A percentile compares a stretch with the other conserved stretches of the same genome.
These are phyloP conservation scores for Claviceps purpurea DNA, from an alignment of 2,329 filamentous ascomycete species.

Conservation along the genomic window DNA sequence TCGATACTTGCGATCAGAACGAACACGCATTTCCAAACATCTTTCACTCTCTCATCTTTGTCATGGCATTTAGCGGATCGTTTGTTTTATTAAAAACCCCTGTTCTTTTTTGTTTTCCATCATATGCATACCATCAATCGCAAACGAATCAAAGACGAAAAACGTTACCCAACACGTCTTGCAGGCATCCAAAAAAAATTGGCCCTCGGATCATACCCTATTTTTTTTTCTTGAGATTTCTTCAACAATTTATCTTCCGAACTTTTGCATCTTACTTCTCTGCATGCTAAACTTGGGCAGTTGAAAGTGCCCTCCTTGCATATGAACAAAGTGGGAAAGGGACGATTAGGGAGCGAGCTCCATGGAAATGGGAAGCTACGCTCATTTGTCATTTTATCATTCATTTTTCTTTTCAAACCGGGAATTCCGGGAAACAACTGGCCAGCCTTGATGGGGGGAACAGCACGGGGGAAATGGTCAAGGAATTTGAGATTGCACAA, in stretches of 20 bases:
- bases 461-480: constrained; percentile 3
- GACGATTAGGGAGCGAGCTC: constrained; percentile 4
- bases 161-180: constrained; percentile 20
- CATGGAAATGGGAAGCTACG: not conserved
- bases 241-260: constrained; percentile 11
- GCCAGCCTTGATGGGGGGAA: constrained; percentile 13
- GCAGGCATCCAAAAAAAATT: constrained; percentile 25
- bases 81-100: constrained; percentile 15
- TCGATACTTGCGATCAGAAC: not conserved
- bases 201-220: constrained; percentile 24
- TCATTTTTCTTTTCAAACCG: constrained; percentile 12
- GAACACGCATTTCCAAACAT: not conserved
- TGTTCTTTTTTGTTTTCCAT: constrained; percentile 8
- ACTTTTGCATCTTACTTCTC: constrained; percentile 11
- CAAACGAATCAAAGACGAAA: constrained; percentile 12
- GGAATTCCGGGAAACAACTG: constrained; percentile 12
- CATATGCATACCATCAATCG: not conserved
- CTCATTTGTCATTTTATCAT: not conserved
- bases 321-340: constrained; percentile 6
- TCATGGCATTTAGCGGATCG: constrained; percentile 34
- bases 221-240: constrained; percentile 10
- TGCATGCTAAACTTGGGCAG: constrained; percentile 12
- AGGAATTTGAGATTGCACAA: constrained; percentile 21
- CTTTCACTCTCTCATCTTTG: constrained; percentile 16
- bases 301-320: constrained; percentile 8